Evolutionary conservation across 1,284 basidiomycete species (phyloP), one percentile per base, ranked within the genome.

Genomic region (Marasmius tenuissimus): DNA sequence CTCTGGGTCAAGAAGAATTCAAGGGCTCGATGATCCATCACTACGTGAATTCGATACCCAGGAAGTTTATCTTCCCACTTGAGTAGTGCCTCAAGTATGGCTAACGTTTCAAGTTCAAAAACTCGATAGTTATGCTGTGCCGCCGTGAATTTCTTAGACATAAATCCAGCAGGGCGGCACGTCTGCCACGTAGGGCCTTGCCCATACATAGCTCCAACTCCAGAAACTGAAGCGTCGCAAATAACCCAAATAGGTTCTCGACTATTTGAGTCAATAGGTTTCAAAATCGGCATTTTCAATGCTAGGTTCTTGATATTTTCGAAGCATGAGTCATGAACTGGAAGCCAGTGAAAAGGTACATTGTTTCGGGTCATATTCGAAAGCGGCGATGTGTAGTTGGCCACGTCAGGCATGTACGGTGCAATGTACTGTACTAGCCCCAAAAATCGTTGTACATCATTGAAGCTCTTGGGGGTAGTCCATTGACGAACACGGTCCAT

Each of bases 361-460:
- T 61, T 40, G 34, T 66, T 67, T 18, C 33, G n/a, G 11, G 49
- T 49, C 2, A 72, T 69, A 1, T 52, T 56, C 2, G 57, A 60
- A 40, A 72, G 42, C 0, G 67, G 66, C 8, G 63, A 62, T 0
- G 71, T 75, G 51, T 74, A 76, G 6, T 69, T 63, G 0, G 72
- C 67, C 0, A 81, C 64, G 40, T 77, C 69, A 0, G 76, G 78
- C 57, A 82, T 65, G 61, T 78, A 79, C 11, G 72, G 67, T 0
- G 72, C 69, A 1, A 83, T 55, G 62, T 81, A 83, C 22, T 80
- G 70, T 0, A 81, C 70, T 0, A 79, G 64, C 0, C 78, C 80
- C 0, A 82, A 57, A 50, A 81, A 81, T 12, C 68, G 58, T 51
- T 76, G 75, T 0, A 82, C 67, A n/a, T 78, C 74, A 18, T 77